Conservation (phyloP, 352 stramenopile genomes). For the Phytopythium boreale region DNA sequence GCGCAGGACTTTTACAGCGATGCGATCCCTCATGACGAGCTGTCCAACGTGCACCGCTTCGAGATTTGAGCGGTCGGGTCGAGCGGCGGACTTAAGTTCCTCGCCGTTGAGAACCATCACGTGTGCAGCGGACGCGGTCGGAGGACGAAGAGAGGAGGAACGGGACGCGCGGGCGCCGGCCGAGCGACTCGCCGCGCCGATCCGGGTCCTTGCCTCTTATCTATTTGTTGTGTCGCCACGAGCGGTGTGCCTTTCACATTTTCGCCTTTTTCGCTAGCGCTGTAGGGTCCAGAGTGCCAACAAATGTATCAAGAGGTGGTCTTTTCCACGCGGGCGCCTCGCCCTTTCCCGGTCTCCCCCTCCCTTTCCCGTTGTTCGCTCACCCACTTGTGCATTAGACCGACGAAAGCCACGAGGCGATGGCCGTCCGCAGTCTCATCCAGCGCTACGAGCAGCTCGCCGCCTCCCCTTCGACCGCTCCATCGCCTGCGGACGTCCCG, state of each 20-base stretch:
- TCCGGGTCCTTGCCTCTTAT: background rate
- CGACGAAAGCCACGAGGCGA: background rate
- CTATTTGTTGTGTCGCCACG: conserved; percentile 7
- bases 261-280: background rate
- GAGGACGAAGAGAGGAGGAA: background rate
- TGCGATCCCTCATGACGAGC: conserved; percentile 35
- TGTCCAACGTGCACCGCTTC: conserved; percentile 43
- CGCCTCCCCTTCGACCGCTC: background rate
- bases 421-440: conserved; percentile 1
- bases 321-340: background rate
- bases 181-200: background rate
- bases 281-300: background rate
- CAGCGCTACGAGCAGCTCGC: conserved; percentile 1
- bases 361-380: background rate
- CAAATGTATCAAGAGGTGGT: conserved; percentile 4
- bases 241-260: background rate
- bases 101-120: background rate
- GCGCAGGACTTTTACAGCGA: conserved; percentile 58
- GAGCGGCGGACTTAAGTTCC: background rate
- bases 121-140: background rate
- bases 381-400: background rate
- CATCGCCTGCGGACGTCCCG: background rate
- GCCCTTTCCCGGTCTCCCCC: background rate
- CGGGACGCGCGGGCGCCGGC: too few species aligned
- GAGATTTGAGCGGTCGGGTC: conserved; percentile 34